These are phyloP conservation scores for Monosporascus ibericus DNA, from an alignment of 2,329 filamentous ascomycete genomes.

Conservation along the genomic window DNA sequence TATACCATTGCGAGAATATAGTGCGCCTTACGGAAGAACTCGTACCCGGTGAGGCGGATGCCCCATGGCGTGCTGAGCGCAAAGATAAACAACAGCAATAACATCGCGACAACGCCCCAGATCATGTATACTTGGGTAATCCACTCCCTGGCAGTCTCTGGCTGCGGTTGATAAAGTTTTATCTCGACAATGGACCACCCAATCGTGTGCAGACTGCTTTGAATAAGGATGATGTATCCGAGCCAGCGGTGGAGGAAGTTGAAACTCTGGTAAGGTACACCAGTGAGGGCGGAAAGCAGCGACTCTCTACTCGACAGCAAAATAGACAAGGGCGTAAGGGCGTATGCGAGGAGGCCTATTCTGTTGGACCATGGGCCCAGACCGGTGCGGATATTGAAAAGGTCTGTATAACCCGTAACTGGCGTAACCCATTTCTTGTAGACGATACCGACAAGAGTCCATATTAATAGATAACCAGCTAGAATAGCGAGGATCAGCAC, in stretches of 20 bases:
- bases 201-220: constrained; percentile 63
- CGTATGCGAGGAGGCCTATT: constrained; percentile 65
- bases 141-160: constrained; percentile 48
- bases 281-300: constrained; percentile 62
- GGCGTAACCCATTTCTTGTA: constrained; percentile 68
- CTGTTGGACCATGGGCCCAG: constrained; percentile 65
- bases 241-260: constrained; percentile 74
- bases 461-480: constrained; percentile 57
- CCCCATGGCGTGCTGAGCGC: constrained; percentile 51
- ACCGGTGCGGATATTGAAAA: constrained; percentile 58
- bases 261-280: constrained; percentile 70
- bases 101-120: constrained; percentile 66
- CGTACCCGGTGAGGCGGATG: constrained; percentile 65
- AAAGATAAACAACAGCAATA: constrained; percentile 55
- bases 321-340: constrained; percentile 64
- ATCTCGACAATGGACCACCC: constrained; percentile 64
- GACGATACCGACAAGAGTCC: constrained; percentile 61
- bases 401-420: constrained; percentile 45
- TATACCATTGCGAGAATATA: constrained; percentile 69
- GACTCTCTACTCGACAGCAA: constrained; percentile 64
- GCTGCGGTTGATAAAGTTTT: constrained; percentile 66
- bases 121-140: constrained; percentile 63
- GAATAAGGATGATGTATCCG: constrained; percentile 65
- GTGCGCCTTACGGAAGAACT: constrained; percentile 70
- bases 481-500: constrained; percentile 55